phyloP scores from a whole-genome alignment of 345 rosid genomes.

The Eucalyptus pauciflora region DNA sequence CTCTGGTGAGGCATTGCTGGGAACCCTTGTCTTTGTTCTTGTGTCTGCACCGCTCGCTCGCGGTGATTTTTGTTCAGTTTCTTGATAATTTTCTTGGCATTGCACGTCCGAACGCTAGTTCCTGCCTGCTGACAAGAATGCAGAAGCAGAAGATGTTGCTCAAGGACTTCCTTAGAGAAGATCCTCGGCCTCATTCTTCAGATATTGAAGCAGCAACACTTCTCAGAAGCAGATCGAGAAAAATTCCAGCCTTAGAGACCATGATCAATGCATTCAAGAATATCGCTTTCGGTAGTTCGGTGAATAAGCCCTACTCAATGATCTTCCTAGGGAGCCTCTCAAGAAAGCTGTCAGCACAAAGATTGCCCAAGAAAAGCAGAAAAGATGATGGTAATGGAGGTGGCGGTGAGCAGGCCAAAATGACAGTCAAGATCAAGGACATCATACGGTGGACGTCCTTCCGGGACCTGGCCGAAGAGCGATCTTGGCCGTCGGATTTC shows the following conservation, averaged over 20 bases:
- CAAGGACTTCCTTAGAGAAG: constrained; percentile 75
- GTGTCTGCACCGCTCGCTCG: background rate
- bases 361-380: background rate
- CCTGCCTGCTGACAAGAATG: background rate
- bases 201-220: constrained; percentile 2
- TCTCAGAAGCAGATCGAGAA: constrained; percentile 3
- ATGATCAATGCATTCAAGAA: constrained; percentile 38
- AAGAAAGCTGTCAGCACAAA: constrained; percentile 10
- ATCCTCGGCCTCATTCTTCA: background rate
- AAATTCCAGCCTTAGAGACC: constrained; percentile 26
- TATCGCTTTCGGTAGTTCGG: constrained; percentile 2
- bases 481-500: background rate
- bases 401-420: background rate
- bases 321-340: constrained; percentile 47
- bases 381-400: background rate
- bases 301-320: constrained; percentile 14
- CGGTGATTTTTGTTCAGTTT: background rate
- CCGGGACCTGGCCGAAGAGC: constrained; percentile 41
- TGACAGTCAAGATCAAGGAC: constrained; percentile 33
- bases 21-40: background rate
- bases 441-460: constrained; percentile 82
- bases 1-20: background rate
- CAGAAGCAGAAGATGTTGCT: constrained; percentile 24
- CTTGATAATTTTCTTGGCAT: background rate
- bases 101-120: background rate